phyloP scores from a whole-genome alignment of 352 stramenopile species.

The Aphanomyces invadans region DNA sequence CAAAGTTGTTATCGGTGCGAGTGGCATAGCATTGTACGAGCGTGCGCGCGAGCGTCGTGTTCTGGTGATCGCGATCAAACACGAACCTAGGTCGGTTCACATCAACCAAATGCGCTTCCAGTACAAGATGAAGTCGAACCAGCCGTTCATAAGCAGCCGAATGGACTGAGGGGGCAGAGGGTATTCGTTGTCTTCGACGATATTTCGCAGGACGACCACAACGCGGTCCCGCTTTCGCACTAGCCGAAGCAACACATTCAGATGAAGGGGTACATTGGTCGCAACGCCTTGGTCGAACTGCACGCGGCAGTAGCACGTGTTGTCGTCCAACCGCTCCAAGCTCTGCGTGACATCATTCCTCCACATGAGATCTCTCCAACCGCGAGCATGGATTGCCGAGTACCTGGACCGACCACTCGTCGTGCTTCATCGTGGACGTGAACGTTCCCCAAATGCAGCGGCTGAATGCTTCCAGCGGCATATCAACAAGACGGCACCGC shows the following conservation, averaged over 20 bases:
- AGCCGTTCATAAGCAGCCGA: background rate
- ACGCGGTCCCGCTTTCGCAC: background rate
- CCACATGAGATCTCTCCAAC: no score
- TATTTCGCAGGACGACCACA: slow-evolving; percentile 2
- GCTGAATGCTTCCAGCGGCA: background rate
- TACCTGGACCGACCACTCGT: slow-evolving; percentile 1
- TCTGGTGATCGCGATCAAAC: slow-evolving; percentile 5
- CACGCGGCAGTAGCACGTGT: background rate
- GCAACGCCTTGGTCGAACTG: background rate
- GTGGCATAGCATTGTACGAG: background rate
- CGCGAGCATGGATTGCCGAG: background rate
- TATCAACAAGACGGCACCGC: background rate
- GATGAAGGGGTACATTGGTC: background rate
- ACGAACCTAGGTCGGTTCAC: background rate
- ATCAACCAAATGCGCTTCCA: background rate
- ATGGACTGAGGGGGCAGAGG: background rate
- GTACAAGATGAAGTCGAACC: background rate
- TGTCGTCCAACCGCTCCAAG: background rate
- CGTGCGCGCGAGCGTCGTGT: background rate
- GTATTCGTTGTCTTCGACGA: background rate
- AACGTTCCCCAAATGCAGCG: slow-evolving; percentile 6
- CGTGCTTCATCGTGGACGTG: background rate
- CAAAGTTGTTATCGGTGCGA: background rate
- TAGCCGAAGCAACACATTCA: background rate
- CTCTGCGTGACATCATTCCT: background rate